A percentile compares a stretch with the other conserved stretches of the same genome.
Evolutionary conservation across 495 filamentous ascomycete genomes (phyloP).

Genomic region (Penicillium cinerascens): DNA sequence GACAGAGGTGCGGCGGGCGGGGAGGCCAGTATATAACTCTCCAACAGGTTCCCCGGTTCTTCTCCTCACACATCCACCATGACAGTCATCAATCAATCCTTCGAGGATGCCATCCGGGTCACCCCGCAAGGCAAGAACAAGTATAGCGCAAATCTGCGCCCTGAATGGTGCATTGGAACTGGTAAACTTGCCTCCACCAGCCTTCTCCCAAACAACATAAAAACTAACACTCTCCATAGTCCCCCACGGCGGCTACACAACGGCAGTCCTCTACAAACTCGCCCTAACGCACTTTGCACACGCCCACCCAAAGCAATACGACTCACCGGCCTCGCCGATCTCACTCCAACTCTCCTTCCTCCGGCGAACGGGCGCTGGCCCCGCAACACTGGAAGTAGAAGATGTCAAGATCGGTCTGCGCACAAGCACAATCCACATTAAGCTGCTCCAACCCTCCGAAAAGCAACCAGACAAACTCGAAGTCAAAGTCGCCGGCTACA

Average conservation of each 20-base stretch:
- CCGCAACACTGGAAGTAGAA: slow-evolving; percentile 59
- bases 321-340: slow-evolving; percentile 56
- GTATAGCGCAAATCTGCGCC: slow-evolving; percentile 55
- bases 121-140: slow-evolving; percentile 54
- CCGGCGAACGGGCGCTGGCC: slow-evolving; percentile 61
- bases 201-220: background rate
- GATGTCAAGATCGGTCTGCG: slow-evolving; percentile 71
- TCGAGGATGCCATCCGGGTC: slow-evolving; percentile 57
- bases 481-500: slow-evolving; percentile 63
- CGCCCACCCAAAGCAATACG: slow-evolving; percentile 57
- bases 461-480: slow-evolving; percentile 25
- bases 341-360: slow-evolving; percentile 71
- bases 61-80: slow-evolving; percentile 1
- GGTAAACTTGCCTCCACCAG: slow-evolving; percentile 37
- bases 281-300: slow-evolving; percentile 61
- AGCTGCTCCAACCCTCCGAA: slow-evolving; percentile 49
- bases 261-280: slow-evolving; percentile 59
- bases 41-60: background rate
- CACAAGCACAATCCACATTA: slow-evolving; percentile 66
- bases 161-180: slow-evolving; percentile 70
- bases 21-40: background rate
- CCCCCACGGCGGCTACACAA: slow-evolving; percentile 79
- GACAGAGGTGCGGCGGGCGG: background rate
- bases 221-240: slow-evolving; percentile 45
- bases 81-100: slow-evolving; percentile 33